Conservation (phyloP, 805 yeast genomes). For the Kodamaea sagamina region DNA sequence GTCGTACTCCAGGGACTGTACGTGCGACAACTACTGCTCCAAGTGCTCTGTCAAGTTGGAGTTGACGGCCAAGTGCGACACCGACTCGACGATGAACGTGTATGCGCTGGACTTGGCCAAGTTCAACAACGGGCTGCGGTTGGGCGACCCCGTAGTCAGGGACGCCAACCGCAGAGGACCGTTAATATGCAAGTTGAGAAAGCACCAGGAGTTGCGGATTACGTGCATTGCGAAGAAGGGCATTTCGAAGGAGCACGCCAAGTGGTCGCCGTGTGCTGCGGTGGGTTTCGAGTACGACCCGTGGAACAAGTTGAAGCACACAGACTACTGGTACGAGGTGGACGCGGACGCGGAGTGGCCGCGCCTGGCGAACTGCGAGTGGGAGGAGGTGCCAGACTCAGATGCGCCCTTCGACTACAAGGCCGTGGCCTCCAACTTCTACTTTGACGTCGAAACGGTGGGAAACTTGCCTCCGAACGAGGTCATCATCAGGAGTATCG, state of each 20-base stretch:
- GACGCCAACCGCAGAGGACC: slow-evolving; percentile 81
- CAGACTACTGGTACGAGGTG: slow-evolving; percentile 95
- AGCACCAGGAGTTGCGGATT: slow-evolving; percentile 85
- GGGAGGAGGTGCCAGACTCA: slow-evolving; percentile 93
- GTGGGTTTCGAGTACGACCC: slow-evolving; percentile 97
- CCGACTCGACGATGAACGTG: slow-evolving; percentile 85
- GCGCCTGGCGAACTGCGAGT: slow-evolving; percentile 78
- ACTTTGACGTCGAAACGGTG: slow-evolving; percentile 88
- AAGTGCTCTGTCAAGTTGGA: slow-evolving; percentile 89
- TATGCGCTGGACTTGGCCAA: slow-evolving; percentile 75
- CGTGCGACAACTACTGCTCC: slow-evolving; percentile 96
- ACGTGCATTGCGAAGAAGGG: slow-evolving; percentile 97
- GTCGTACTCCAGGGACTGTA: slow-evolving; percentile 91
- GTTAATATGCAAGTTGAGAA: slow-evolving; percentile 85
- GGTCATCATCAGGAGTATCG: slow-evolving; percentile 82
- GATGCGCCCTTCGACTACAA: slow-evolving; percentile 83
- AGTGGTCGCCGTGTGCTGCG: slow-evolving; percentile 97
- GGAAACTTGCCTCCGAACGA: slow-evolving; percentile 89
- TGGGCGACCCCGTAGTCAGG: slow-evolving; percentile 85
- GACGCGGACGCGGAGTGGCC: slow-evolving; percentile 95
- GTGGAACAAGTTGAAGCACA: slow-evolving; percentile 96
- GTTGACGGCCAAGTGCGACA: slow-evolving; percentile 84
- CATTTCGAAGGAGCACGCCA: slow-evolving; percentile 95
- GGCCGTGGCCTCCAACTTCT: slow-evolving; percentile 80
- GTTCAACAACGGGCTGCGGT: slow-evolving; percentile 44